Evolutionary conservation across 164 flowering plant genomes (phyloP).

Genomic region (Vitis rupestris): DNA sequence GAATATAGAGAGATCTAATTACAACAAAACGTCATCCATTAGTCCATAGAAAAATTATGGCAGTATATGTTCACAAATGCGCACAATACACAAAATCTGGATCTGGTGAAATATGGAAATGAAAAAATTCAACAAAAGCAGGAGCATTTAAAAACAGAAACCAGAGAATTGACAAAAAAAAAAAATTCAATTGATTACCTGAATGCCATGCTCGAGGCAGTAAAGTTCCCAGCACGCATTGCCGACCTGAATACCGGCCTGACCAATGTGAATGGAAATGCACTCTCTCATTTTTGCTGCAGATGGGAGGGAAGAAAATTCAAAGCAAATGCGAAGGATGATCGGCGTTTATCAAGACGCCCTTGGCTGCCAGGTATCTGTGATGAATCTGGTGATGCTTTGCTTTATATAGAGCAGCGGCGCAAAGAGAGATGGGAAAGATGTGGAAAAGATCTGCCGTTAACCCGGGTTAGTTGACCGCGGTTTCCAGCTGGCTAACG

Average conservation of each 20-base stretch:
- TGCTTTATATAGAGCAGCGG: constrained; percentile 5
- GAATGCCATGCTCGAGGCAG: constrained; percentile 47
- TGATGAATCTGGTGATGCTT: background rate
- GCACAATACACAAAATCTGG: too few relatives aligned
- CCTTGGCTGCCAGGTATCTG: background rate
- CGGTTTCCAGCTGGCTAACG: constrained; percentile 2
- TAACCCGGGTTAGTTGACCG: constrained; percentile 30
- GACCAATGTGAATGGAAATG: constrained; percentile 37
- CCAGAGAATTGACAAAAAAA: background rate
- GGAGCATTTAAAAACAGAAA: background rate
- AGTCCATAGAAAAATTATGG: too few relatives aligned
- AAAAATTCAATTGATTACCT: constrained; percentile 15
- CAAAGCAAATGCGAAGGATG: background rate
- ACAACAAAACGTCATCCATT: too few relatives aligned
- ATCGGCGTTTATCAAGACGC: constrained; percentile 43
- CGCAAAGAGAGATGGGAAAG: background rate
- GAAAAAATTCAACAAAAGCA: background rate
- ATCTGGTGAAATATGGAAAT: background rate
- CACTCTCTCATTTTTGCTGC: constrained; percentile 34
- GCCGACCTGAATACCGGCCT: constrained; percentile 40
- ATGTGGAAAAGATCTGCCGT: constrained; percentile 10
- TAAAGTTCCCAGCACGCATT: constrained; percentile 39
- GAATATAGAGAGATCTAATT: too few relatives aligned
- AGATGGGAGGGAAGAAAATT: background rate
- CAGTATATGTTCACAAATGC: too few relatives aligned